Conservation (phyloP, 345 rosid genomes). For the Litchi chinensis region DNA sequence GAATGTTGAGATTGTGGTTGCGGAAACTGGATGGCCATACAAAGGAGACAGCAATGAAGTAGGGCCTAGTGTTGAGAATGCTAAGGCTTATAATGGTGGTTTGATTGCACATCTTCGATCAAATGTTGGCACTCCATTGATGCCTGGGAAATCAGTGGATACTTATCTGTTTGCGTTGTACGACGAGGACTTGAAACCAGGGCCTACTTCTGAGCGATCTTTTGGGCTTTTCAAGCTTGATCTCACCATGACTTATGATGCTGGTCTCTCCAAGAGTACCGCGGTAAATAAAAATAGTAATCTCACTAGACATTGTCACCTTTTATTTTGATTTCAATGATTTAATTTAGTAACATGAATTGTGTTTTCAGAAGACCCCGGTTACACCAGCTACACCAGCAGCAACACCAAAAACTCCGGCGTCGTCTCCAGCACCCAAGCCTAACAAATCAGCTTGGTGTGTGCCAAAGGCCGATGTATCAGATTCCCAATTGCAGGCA, state of each 20-base stretch:
- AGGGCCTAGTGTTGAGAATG: constrained; percentile 76
- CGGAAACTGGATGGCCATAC: constrained; percentile 99
- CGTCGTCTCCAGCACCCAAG: constrained; percentile 29
- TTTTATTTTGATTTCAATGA: background rate
- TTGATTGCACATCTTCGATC: constrained; percentile 82
- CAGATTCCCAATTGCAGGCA: constrained; percentile 62
- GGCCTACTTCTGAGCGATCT: constrained; percentile 65
- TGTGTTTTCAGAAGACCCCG: constrained; percentile 19
- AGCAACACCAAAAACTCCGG: constrained; percentile 32
- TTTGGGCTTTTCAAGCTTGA: constrained; percentile 83
- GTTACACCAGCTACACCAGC: constrained; percentile 18
- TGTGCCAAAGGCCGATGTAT: constrained; percentile 54
- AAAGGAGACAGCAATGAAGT: constrained; percentile 76
- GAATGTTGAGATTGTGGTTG: constrained; percentile 81
- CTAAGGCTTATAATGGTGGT: constrained; percentile 80
- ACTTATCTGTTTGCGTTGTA: constrained; percentile 85
- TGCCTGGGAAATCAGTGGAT: constrained; percentile 87
- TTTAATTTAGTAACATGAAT: constrained; percentile 1
- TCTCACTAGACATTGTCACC: background rate
- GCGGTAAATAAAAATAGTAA: constrained; percentile 30
- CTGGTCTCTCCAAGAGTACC: constrained; percentile 60
- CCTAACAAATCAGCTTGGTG: constrained; percentile 62
- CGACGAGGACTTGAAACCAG: constrained; percentile 89
- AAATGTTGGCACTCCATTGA: constrained; percentile 77
- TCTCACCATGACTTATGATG: constrained; percentile 71